A percentile compares a stretch with the other conserved stretches of the same genome.
These are phyloP conservation scores for Parachaetomium inaequale DNA, from an alignment of 495 filamentous ascomycete species.

Conservation along the genomic window DNA sequence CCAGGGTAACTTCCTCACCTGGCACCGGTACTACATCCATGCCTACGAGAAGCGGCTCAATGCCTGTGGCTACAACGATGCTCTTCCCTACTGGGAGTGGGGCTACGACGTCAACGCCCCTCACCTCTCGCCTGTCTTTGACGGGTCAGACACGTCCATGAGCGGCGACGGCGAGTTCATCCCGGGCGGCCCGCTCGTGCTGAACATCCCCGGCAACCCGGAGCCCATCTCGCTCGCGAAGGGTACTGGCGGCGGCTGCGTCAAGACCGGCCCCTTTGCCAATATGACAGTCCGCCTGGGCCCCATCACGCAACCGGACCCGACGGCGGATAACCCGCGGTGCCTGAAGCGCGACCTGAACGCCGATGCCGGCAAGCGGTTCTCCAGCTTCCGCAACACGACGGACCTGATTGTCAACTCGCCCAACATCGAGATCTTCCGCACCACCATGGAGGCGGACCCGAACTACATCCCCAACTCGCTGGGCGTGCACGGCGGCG, in stretches of 20 bases:
- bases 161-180: conserved; percentile 56
- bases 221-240: conserved; percentile 32
- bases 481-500: conserved; percentile 59
- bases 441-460: conserved; percentile 45
- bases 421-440: conserved; percentile 49
- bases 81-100: conserved; percentile 61
- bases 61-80: conserved; percentile 64
- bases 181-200: conserved; percentile 24
- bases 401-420: conserved; percentile 43
- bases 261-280: conserved; percentile 57
- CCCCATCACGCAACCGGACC: conserved; percentile 39
- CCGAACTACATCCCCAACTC: conserved; percentile 38
- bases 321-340: conserved; percentile 52
- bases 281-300: conserved; percentile 50
- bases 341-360: conserved; percentile 66
- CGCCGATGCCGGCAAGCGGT: conserved; percentile 39
- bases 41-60: conserved; percentile 62
- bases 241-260: conserved; percentile 63
- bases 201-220: conserved; percentile 12
- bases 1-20: conserved; percentile 61
- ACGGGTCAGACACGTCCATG: conserved; percentile 57
- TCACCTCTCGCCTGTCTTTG: conserved; percentile 56
- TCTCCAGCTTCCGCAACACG: conserved; percentile 39
- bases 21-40: conserved; percentile 67
- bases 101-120: conserved; percentile 49